These are phyloP conservation scores for Yamadazyma olivae DNA, from an alignment of 805 yeast species.

Conservation along the genomic window DNA sequence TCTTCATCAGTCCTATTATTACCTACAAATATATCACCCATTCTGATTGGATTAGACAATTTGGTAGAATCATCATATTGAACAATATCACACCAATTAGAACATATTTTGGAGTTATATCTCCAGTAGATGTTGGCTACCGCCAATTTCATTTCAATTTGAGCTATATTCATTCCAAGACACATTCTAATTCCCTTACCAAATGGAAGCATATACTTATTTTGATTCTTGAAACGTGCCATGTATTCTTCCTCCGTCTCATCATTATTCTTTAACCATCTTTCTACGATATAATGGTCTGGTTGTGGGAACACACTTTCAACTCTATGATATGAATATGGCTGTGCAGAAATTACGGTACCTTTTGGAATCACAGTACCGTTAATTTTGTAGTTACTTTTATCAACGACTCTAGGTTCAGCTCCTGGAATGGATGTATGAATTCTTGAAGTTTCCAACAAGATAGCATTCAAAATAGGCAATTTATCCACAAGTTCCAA, in stretches of 20 bases:
- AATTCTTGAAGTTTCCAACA: slow-evolving; percentile 58
- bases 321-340: slow-evolving; percentile 61
- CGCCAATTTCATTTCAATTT: slow-evolving; percentile 60
- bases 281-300: slow-evolving; percentile 51
- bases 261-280: slow-evolving; percentile 50
- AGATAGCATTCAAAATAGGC: slow-evolving; percentile 58
- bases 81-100: slow-evolving; percentile 41
- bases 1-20: slow-evolving; percentile 35
- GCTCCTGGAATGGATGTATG: slow-evolving; percentile 75
- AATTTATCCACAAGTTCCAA: slow-evolving; percentile 49
- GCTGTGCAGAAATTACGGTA: slow-evolving; percentile 60
- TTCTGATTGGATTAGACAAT: slow-evolving; percentile 15
- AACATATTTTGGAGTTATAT: slow-evolving; percentile 35
- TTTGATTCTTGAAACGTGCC: slow-evolving; percentile 42
- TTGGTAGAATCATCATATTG: slow-evolving; percentile 12
- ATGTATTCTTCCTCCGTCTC: slow-evolving; percentile 32
- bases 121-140: slow-evolving; percentile 53
- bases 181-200: slow-evolving; percentile 77
- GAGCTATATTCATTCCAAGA: slow-evolving; percentile 65
- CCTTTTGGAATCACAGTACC: slow-evolving; percentile 43
- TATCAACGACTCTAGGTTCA: slow-evolving; percentile 55
- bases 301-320: slow-evolving; percentile 49
- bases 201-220: slow-evolving; percentile 59
- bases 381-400: slow-evolving; percentile 20
- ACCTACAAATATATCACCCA: slow-evolving; percentile 17